A percentile compares a stretch with the other conserved stretches of the same genome.
Evolutionary conservation across 129 eudicot genomes (phyloP).

Genomic region (Calendula officinalis): DNA sequence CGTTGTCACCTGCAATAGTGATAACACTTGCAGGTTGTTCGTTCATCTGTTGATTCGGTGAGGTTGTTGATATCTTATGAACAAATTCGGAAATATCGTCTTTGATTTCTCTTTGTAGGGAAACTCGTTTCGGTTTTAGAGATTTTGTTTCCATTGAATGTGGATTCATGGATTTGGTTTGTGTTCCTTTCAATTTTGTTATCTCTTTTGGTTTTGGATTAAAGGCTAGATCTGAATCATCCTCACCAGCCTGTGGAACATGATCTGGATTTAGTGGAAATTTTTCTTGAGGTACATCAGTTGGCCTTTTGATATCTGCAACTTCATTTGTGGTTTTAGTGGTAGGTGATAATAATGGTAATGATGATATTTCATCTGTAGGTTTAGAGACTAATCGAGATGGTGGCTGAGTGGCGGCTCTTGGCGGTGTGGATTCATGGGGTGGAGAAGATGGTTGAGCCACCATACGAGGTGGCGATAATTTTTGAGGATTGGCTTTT

Average conservation of each 20-base stretch:
- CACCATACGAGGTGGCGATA: too few relatives aligned
- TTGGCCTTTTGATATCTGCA: constrained; percentile 15
- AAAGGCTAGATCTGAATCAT: neutral
- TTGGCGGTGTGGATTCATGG: constrained; percentile 22
- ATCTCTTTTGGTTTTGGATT: constrained; percentile 31
- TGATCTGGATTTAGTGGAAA: constrained; percentile 9
- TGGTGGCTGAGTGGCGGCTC: constrained; percentile 25
- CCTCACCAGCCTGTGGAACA: constrained; percentile 9
- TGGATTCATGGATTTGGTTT: constrained; percentile 28
- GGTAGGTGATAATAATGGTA: constrained; percentile 31
- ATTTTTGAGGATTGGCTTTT: too few relatives aligned
- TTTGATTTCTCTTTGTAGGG: constrained; percentile 48
- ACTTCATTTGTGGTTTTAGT: constrained; percentile 15
- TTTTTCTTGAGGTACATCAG: constrained; percentile 14
- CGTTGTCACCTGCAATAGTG: constrained; percentile 69
- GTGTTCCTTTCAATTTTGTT: constrained; percentile 30
- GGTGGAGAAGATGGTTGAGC: constrained; percentile 26
- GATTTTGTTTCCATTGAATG: constrained; percentile 32
- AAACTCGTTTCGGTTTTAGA: constrained; percentile 28
- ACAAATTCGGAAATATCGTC: constrained; percentile 45
- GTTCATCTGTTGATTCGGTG: constrained; percentile 26
- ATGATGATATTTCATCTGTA: neutral
- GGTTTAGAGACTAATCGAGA: constrained; percentile 29
- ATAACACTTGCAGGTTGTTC: constrained; percentile 49
- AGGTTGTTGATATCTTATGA: constrained; percentile 31